A percentile compares a stretch with the other conserved stretches of the same genome.
These are phyloP conservation scores for Penicillium samsonianum DNA, from an alignment of 495 filamentous ascomycete genomes.

Conservation along the genomic window DNA sequence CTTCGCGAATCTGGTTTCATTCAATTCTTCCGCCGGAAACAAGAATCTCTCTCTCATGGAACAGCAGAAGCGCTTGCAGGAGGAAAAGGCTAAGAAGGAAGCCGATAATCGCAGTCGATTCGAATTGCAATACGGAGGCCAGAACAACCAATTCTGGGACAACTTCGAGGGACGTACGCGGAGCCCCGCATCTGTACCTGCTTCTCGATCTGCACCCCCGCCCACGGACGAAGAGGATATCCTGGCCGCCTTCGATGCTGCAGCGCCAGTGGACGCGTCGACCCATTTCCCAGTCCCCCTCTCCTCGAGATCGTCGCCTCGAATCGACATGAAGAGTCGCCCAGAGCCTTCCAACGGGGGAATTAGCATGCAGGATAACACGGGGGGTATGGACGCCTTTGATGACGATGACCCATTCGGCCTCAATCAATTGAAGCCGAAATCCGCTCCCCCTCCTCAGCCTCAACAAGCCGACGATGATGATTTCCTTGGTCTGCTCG, in stretches of 20 bases:
- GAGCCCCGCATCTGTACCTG: constrained; percentile 40
- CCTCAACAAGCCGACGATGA: constrained; percentile 59
- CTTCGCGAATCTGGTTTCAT: constrained; percentile 85
- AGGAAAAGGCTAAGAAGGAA: constrained; percentile 74
- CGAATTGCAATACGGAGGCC: constrained; percentile 71
- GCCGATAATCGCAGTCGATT: constrained; percentile 67
- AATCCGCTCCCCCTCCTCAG: constrained; percentile 37
- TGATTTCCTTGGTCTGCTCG: constrained; percentile 85
- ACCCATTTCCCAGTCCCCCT: constrained; percentile 58
- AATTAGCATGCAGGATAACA: constrained; percentile 26
- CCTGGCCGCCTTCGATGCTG: constrained; percentile 62
- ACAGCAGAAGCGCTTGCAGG: constrained; percentile 78
- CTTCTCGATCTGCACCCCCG: constrained; percentile 49
- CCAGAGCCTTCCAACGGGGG: constrained; percentile 25
- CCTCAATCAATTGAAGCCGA: constrained; percentile 62
- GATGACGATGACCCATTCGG: constrained; percentile 86
- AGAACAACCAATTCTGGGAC: constrained; percentile 70
- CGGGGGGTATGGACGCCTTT: constrained; percentile 25
- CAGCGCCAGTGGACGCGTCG: constrained; percentile 61
- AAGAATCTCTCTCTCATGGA: constrained; percentile 79
- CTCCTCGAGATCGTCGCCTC: constrained; percentile 36
- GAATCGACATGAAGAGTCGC: constrained; percentile 19
- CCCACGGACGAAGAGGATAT: constrained; percentile 58
- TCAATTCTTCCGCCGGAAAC: constrained; percentile 62
- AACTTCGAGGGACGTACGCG: constrained; percentile 53